Conservation (phyloP, 1,139 yeast genomes). For the Diutina catenulata region DNA sequence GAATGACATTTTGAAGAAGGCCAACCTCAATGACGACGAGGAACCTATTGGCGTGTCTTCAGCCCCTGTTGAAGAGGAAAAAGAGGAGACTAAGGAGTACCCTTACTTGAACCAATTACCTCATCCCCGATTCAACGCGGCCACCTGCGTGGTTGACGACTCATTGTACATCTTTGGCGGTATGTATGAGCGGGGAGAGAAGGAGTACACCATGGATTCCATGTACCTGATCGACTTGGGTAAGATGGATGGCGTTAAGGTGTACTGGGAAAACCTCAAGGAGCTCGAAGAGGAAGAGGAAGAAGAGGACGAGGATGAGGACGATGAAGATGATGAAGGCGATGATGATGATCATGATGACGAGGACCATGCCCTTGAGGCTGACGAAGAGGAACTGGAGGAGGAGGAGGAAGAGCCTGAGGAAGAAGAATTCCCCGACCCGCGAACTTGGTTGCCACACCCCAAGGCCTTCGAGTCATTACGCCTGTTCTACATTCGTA, state of each 20-base stretch:
- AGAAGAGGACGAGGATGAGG: constrained; percentile 44
- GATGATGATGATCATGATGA: constrained; percentile 1
- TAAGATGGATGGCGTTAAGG: constrained; percentile 77
- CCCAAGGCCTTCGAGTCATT: constrained; percentile 90
- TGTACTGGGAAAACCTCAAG: constrained; percentile 77
- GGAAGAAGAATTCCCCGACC: constrained; percentile 73
- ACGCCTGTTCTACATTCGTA: constrained; percentile 73
- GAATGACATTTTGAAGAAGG: constrained; percentile 61
- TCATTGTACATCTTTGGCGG: constrained; percentile 85
- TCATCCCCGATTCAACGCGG: constrained; percentile 80
- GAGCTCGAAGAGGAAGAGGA: constrained; percentile 60
- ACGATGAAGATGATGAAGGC: constrained; percentile 40
- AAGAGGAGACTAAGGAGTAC: constrained; percentile 33
- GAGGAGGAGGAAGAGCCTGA: constrained; percentile 49
- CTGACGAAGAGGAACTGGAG: constrained; percentile 47
- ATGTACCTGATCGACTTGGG: constrained; percentile 80
- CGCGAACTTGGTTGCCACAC: constrained; percentile 93
- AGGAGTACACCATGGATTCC: constrained; percentile 74
- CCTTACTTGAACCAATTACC: constrained; percentile 57
- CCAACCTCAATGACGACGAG: constrained; percentile 52
- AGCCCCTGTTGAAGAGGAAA: constrained; percentile 15
- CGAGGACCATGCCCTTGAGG: constrained; percentile 20
- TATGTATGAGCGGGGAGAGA: constrained; percentile 78
- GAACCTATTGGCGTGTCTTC: constrained; percentile 29
- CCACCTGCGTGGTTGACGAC: constrained; percentile 81